Conservation (phyloP, 169 alveolate genomes). For the Cyclospora cayetanensis region DNA sequence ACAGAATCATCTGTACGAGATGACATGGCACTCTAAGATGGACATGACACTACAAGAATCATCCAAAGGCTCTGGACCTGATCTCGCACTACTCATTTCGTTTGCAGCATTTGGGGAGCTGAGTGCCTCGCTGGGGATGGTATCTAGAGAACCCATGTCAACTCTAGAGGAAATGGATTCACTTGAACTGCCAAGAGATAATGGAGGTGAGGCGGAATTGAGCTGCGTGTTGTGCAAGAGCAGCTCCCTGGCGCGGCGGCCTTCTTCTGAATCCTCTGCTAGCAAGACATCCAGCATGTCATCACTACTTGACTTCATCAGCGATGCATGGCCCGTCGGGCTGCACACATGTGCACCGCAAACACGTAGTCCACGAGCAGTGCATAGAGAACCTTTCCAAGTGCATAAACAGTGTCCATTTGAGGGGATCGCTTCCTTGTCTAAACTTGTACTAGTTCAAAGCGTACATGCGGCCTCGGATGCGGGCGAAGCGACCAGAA, state of each 20-base stretch:
- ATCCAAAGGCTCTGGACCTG: background rate
- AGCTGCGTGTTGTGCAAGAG: slow-evolving; percentile 64
- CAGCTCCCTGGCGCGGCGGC: slow-evolving; percentile 65
- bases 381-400: background rate
- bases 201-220: slow-evolving; percentile 43
- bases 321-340: slow-evolving; percentile 70
- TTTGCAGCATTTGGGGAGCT: background rate
- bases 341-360: slow-evolving; percentile 34
- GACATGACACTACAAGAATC: background rate
- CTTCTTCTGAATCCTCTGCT: slow-evolving; percentile 66
- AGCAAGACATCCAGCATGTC: slow-evolving; percentile 48
- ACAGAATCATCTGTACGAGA: background rate
- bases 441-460: too few relatives aligned
- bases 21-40: slow-evolving; percentile 39
- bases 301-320: slow-evolving; percentile 70
- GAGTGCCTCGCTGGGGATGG: background rate
- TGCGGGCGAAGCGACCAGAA: slow-evolving; percentile 69
- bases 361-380: background rate
- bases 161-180: background rate
- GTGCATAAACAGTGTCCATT: background rate
- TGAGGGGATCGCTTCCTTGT: background rate
- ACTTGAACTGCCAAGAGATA: background rate
- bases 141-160: background rate
- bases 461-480: slow-evolving; percentile 65
- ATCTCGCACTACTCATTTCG: background rate